Evolutionary conservation across 768 basidiomycete species (phyloP).

Genomic region (Nidula microcarpa): DNA sequence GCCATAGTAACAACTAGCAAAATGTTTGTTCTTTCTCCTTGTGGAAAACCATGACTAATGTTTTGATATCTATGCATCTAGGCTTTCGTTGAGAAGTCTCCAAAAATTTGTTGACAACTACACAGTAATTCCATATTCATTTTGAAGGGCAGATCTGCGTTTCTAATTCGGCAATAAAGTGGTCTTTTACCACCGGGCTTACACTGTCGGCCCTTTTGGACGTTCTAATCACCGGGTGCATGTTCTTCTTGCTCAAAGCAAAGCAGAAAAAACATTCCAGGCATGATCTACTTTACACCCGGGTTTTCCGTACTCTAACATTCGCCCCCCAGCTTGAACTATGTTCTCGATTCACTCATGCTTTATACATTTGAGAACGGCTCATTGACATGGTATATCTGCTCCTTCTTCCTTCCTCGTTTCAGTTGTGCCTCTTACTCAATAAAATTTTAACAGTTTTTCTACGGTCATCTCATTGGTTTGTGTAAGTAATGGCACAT

Average conservation of each 20-base stretch:
- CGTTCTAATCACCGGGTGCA: slow-evolving; percentile 41
- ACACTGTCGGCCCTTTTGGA: slow-evolving; percentile 47
- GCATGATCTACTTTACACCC: slow-evolving; percentile 17
- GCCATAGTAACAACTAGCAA: slow-evolving; percentile 21
- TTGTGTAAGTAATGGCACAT: not conserved
- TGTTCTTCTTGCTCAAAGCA: slow-evolving; percentile 37
- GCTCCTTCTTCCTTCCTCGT: not conserved
- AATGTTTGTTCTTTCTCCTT: slow-evolving; percentile 15
- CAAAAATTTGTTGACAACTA: slow-evolving; percentile 8
- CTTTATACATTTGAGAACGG: slow-evolving; percentile 53
- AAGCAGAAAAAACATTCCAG: slow-evolving; percentile 33
- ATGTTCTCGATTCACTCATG: slow-evolving; percentile 41
- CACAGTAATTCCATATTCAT: slow-evolving; percentile 10
- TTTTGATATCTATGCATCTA: slow-evolving; percentile 3
- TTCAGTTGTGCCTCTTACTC: not conserved
- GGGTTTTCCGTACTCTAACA: not conserved
- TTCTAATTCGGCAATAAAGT: slow-evolving; percentile 23
- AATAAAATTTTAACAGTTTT: not conserved
- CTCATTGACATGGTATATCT: slow-evolving; percentile 41
- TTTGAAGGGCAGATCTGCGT: not conserved
- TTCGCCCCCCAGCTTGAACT: slow-evolving; percentile 33
- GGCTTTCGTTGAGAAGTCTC: slow-evolving; percentile 16
- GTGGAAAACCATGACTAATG: not conserved
- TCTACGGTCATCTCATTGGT: not conserved
- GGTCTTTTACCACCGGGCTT: slow-evolving; percentile 52